Evolutionary conservation across 176 grass and related monocot genomes (phyloP).

Genomic region (Triticum urartu): DNA sequence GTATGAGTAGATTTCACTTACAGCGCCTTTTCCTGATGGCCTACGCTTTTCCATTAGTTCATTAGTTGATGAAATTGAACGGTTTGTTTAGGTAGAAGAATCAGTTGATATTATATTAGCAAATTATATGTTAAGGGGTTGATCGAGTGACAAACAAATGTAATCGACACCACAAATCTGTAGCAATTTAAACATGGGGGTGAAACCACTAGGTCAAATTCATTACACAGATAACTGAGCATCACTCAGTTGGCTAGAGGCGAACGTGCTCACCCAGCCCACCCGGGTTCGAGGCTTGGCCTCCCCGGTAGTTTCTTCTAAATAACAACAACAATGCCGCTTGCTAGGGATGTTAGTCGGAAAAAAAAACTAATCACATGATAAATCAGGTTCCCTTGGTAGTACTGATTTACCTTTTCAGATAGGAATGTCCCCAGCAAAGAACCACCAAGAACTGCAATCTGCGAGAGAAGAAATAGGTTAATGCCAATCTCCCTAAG

Average conservation of each 20-base stretch:
- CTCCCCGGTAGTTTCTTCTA: not conserved
- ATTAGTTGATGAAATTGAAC: not conserved
- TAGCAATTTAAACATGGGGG: not conserved
- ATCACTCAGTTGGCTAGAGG: not conserved
- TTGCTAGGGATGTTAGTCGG: not conserved
- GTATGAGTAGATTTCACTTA: not conserved
- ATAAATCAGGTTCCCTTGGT: not conserved
- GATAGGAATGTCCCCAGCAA: conserved; percentile 89
- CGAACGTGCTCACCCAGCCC: not conserved
- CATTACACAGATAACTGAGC: not conserved
- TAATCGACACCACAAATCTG: not conserved
- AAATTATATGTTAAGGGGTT: not conserved
- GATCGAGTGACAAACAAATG: not conserved
- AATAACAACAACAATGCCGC: not conserved
- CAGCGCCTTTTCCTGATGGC: not conserved
- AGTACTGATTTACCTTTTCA: conserved; percentile 64
- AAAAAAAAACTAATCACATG: not conserved
- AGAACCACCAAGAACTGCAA: conserved; percentile 96
- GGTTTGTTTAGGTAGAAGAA: not conserved
- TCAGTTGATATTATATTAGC: not conserved
- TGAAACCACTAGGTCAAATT: not conserved
- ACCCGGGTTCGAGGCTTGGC: not conserved
- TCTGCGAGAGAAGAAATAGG: conserved; percentile 45
- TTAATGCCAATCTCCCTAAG: not conserved
- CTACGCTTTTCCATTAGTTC: not conserved